These are phyloP conservation scores for Megacollybia marginata DNA, from an alignment of 768 basidiomycete species.

Conservation along the genomic window DNA sequence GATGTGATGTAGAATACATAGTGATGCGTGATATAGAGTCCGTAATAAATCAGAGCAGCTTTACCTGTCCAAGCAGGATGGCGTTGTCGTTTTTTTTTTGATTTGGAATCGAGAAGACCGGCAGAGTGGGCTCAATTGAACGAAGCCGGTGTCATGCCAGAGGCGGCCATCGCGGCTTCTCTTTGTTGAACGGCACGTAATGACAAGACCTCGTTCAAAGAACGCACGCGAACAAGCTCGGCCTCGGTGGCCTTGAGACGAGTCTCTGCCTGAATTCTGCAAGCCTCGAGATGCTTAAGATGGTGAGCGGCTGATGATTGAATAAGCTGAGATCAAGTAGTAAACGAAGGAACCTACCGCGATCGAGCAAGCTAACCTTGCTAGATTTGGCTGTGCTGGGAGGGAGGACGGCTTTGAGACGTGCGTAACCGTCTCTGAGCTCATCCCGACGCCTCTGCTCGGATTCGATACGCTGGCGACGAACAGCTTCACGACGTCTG, in stretches of 20 bases:
- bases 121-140: background rate
- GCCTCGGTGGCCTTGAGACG: slow-evolving; percentile 72
- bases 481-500: slow-evolving; percentile 82
- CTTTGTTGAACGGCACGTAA: slow-evolving; percentile 73
- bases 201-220: slow-evolving; percentile 86
- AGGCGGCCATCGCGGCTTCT: slow-evolving; percentile 49
- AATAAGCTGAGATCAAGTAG: slow-evolving; percentile 6
- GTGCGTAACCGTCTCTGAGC: slow-evolving; percentile 85
- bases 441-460: slow-evolving; percentile 90
- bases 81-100: slow-evolving; percentile 26
- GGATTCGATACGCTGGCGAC: slow-evolving; percentile 89
- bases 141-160: slow-evolving; percentile 25
- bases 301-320: slow-evolving; percentile 65
- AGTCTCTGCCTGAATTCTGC: slow-evolving; percentile 67
- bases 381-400: slow-evolving; percentile 88
- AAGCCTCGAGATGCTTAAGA: slow-evolving; percentile 81
- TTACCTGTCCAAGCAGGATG: slow-evolving; percentile 53
- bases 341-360: slow-evolving; percentile 39
- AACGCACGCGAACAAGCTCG: slow-evolving; percentile 75
- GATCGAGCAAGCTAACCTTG: slow-evolving; percentile 86
- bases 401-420: slow-evolving; percentile 86
- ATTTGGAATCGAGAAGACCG: slow-evolving; percentile 1
- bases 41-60: slow-evolving; percentile 40
- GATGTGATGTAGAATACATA: slow-evolving; percentile 38
- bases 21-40: slow-evolving; percentile 22